Percentiles rank a stretch among this genome's conserved stretches.
Evolutionary conservation across 2,329 filamentous ascomycete species (phyloP).

Genomic region (Pseudogymnoascus sp.): DNA sequence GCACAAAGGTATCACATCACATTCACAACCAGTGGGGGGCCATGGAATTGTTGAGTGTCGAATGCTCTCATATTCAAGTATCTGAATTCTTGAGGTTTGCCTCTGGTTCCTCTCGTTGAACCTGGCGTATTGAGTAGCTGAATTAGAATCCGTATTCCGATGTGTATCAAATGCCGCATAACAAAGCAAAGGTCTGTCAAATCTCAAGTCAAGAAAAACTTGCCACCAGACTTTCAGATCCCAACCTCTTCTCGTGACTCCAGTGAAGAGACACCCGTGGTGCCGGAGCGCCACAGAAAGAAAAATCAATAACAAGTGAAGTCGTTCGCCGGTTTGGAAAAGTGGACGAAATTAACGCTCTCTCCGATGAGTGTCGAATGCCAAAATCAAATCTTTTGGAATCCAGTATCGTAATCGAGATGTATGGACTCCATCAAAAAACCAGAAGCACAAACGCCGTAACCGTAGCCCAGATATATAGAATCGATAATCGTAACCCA

Average conservation of each 20-base stretch:
- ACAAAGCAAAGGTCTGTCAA: background rate
- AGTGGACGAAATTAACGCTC: background rate
- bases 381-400: background rate
- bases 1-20: slow-evolving; percentile 4
- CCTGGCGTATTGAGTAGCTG: background rate
- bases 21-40: background rate
- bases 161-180: background rate
- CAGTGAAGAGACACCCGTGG: background rate
- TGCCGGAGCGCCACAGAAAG: background rate
- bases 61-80: background rate
- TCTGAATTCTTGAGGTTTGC: background rate
- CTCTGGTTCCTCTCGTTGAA: background rate
- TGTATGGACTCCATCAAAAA: background rate
- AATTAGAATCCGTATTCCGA: background rate
- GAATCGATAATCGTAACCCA: background rate
- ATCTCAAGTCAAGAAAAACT: background rate
- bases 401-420: background rate
- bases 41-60: background rate
- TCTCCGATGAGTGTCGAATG: background rate
- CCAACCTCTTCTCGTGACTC: background rate
- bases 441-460: background rate
- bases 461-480: background rate
- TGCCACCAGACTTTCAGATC: background rate
- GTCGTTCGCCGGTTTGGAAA: background rate
- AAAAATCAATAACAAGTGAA: background rate